Base-by-base conservation (phyloP, 2,329 filamentous ascomycete genomes). In the Alternaria burnsii region DNA sequence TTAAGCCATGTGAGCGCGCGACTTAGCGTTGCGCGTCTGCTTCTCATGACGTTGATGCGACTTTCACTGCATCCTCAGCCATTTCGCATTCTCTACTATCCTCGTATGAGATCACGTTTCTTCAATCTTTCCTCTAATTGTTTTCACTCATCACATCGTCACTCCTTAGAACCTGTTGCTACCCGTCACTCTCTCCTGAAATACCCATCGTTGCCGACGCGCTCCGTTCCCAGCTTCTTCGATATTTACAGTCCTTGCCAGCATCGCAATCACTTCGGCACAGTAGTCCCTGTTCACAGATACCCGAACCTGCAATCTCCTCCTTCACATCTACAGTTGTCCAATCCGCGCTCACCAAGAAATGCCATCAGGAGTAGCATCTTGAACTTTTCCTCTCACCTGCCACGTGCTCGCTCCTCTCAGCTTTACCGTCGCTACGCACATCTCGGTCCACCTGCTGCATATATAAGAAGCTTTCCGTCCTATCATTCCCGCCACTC, bases 1-100 rank as follows among this genome's bases (percentile, higher is more conserved):
- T 59, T 70, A 70, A 65, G 53, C 43, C 42, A 55, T 61, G 68
- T 71, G 68, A 61, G 55, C 59, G 59, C 65, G 69, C 67, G 68
- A 47, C 53, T 26, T 52, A 54, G 40, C 52, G 55, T 34, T 24
- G 57, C 63, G 61, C 62, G 58, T 66, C 42, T 20, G 32, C 9
- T 20, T 24, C 43, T 32, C 36, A 50, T 58, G 52, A 59, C 56
- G 55, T 62, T 52, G 22, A 41, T 20, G 28, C 43, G 8, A 32
- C 52, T 40, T 36, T 43, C 58, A 20, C 40, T 47, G 24, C n/a
- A 52, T 43, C 10, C 11, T 34, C 18, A 34, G 24, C 30, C 5
- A 32, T 24, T 44, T 3, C 4, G 11, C 26, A 38, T 20, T 16
- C 20, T 34, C 30, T 48, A 30, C 54, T 12, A 32, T 48, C n/a